Percentiles rank a stretch among this genome's conserved stretches.
These are phyloP conservation scores for Amylostereum chailletii DNA, from an alignment of 1,284 basidiomycete genomes.

Conservation along the genomic window DNA sequence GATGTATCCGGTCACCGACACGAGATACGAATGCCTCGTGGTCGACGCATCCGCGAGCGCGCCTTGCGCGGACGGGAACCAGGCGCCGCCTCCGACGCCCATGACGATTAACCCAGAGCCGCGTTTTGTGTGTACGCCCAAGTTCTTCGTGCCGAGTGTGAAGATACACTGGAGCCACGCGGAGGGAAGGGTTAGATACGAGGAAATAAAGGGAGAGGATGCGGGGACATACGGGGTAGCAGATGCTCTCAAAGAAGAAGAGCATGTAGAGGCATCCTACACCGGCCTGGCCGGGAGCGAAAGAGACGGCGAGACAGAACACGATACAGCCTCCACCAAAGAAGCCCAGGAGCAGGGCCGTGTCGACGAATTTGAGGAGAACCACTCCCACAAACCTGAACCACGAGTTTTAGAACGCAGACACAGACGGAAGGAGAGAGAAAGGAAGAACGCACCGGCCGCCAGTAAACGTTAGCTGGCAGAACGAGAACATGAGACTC, in stretches of 20 bases:
- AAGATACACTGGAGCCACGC: conserved; percentile 45
- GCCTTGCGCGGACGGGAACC: conserved; percentile 68
- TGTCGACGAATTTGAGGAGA: conserved; percentile 56
- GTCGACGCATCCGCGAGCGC: conserved; percentile 50
- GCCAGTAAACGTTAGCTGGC: conserved; percentile 66
- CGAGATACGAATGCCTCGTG: conserved; percentile 48
- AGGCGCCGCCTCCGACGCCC: conserved; percentile 71
- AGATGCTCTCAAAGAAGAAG: conserved; percentile 75
- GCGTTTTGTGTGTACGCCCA: conserved; percentile 62
- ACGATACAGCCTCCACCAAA: conserved; percentile 45
- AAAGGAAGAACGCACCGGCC: conserved; percentile 36
- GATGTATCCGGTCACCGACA: conserved; percentile 51
- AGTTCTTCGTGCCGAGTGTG: conserved; percentile 61
- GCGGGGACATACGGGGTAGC: conserved; percentile 41
- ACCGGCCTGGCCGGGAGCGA: conserved; percentile 44
- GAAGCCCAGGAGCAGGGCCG: conserved; percentile 51
- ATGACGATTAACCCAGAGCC: conserved; percentile 67
- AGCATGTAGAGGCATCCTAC: conserved; percentile 58
- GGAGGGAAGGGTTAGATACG: neutral
- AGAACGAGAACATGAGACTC: conserved; percentile 62
- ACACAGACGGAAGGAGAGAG: neutral
- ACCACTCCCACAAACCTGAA: conserved; percentile 53
- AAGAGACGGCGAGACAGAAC: conserved; percentile 46
- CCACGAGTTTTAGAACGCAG: neutral
- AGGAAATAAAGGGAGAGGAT: conserved; percentile 14